These are phyloP conservation scores for Cyclotella choctawhatcheeana DNA, from an alignment of 108 stramenopile species.

Conservation along the genomic window DNA sequence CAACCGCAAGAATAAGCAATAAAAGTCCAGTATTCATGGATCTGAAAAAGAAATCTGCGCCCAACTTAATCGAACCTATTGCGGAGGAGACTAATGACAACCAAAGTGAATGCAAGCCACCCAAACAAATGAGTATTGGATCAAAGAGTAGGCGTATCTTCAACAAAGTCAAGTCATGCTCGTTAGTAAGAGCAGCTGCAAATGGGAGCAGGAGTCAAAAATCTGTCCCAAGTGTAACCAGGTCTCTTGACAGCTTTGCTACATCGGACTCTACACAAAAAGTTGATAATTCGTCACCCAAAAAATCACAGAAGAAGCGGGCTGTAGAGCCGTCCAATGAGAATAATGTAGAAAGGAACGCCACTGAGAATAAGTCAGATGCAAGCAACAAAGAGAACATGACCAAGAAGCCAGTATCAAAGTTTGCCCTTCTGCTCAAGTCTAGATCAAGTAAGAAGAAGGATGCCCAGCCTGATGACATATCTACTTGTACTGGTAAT, in stretches of 20 bases:
- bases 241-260: background rate
- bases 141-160: background rate
- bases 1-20: background rate
- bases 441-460: slow-evolving; percentile 3
- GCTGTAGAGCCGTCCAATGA: background rate
- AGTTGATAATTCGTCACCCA: background rate
- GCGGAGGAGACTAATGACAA: background rate
- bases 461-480: background rate
- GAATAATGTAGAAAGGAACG: no score
- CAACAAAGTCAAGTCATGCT: background rate
- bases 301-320: background rate
- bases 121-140: background rate
- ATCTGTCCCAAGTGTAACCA: background rate
- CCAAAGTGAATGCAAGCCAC: background rate
- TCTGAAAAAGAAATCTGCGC: background rate
- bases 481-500: slow-evolving; percentile 1
- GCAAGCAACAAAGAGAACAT: background rate
- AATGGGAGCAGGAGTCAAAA: background rate
- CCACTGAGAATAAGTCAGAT: background rate
- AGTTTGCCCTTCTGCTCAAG: background rate
- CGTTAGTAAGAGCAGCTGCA: no score
- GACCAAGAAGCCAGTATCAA: background rate
- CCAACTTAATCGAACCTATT: background rate
- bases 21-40: background rate
- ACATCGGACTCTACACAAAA: background rate